Conservation (phyloP, 805 yeast genomes). For the Yarrowia sp. region DNA sequence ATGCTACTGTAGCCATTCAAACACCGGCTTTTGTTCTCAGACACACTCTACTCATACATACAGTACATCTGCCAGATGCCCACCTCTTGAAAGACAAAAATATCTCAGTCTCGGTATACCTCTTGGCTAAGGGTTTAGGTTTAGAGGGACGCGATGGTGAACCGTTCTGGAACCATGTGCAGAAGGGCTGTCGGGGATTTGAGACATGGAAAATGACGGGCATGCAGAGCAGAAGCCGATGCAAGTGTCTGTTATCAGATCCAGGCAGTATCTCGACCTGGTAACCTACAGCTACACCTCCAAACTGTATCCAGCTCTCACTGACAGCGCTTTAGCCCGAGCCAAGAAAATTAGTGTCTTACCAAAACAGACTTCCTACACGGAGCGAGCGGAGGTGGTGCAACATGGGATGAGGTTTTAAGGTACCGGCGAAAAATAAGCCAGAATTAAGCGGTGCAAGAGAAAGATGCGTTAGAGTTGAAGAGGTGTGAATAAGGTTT, state of each 20-base stretch:
- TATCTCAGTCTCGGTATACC: neutral
- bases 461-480: constrained; percentile 4
- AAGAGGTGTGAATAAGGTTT: neutral
- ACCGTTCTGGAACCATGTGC: neutral
- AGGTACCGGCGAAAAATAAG: neutral
- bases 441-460: neutral
- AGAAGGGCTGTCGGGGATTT: neutral
- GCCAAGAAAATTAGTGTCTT: constrained; percentile 11
- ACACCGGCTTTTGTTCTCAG: too few species aligned
- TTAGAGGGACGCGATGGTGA: neutral
- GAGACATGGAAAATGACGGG: constrained; percentile 1
- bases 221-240: neutral
- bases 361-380: neutral
- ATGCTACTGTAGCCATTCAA: too few species aligned
- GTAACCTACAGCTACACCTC: neutral
- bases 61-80: neutral
- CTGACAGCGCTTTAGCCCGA: neutral
- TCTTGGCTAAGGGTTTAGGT: neutral
- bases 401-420: neutral
- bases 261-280: neutral
- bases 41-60: too few species aligned
- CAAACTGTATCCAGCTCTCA: constrained; percentile 2
- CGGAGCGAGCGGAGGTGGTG: neutral
- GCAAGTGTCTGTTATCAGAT: neutral
- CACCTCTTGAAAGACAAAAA: neutral